These are phyloP conservation scores for Mycena capillaripes DNA, from an alignment of 768 basidiomycete genomes.

Conservation along the genomic window DNA sequence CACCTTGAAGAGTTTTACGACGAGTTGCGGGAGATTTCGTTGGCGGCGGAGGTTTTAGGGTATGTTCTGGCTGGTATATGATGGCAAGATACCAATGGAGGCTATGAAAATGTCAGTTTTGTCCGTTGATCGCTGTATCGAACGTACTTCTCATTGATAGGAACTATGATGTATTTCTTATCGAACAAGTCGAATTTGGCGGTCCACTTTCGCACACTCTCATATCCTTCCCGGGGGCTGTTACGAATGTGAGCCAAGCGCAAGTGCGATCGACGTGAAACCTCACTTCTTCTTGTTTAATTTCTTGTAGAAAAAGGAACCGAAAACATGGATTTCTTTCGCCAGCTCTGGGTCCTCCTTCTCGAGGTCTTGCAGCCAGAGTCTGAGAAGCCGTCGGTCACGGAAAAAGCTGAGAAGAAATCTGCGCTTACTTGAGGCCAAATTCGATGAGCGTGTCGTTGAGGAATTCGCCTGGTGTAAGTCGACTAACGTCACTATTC, in stretches of 20 bases:
- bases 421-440: constrained; percentile 82
- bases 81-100: constrained; percentile 98
- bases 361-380: constrained; percentile 76
- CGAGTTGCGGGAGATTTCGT: constrained; percentile 31
- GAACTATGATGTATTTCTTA: constrained; percentile 94
- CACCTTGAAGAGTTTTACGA: constrained; percentile 29
- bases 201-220: constrained; percentile 95
- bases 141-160: constrained; percentile 95
- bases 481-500: constrained; percentile 78
- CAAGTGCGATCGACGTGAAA: neutral
- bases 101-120: constrained; percentile 55
- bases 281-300: constrained; percentile 77
- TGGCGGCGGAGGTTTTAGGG: constrained; percentile 57
- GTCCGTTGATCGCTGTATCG: neutral
- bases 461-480: constrained; percentile 86
- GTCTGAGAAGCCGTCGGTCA: constrained; percentile 55
- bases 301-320: constrained; percentile 98
- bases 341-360: constrained; percentile 70
- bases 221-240: constrained; percentile 76
- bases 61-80: constrained; percentile 85
- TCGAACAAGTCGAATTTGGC: constrained; percentile 87
- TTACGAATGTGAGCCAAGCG: constrained; percentile 24
- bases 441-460: constrained; percentile 99
- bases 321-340: constrained; percentile 90
- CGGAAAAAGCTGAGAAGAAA: constrained; percentile 5